A percentile compares a stretch with the other conserved stretches of the same genome.
Conservation (phyloP, 1,284 basidiomycete genomes). For the Amylostereum areolatum region DNA sequence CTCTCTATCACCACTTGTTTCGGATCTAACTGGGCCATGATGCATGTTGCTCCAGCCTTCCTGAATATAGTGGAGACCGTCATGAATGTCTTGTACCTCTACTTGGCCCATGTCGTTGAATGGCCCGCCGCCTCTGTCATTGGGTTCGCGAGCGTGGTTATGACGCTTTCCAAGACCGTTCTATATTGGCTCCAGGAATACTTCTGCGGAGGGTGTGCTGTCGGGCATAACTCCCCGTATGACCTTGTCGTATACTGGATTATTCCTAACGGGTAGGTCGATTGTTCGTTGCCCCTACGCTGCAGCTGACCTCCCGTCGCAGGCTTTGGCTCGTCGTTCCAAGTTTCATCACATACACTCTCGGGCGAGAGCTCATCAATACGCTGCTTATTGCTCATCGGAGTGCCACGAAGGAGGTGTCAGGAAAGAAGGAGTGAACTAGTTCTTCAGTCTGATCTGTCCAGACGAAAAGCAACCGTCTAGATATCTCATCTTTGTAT, state of each 20-base stretch:
- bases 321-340: constrained; percentile 76
- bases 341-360: constrained; percentile 42
- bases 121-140: constrained; percentile 66
- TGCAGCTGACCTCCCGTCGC: neutral
- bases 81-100: constrained; percentile 74
- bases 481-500: too few relatives aligned
- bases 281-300: constrained; percentile 3
- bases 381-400: neutral
- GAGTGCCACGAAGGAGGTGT: neutral
- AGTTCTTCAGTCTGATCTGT: too few relatives aligned
- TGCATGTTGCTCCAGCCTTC: constrained; percentile 40
- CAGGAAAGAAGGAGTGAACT: neutral
- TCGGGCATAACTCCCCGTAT: constrained; percentile 65
- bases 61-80: constrained; percentile 79
- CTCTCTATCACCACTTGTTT: neutral
- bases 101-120: constrained; percentile 56
- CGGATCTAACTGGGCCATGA: constrained; percentile 3
- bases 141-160: constrained; percentile 65
- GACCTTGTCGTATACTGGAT: constrained; percentile 63
- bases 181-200: constrained; percentile 81
- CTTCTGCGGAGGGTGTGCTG: constrained; percentile 63
- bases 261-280: constrained; percentile 69
- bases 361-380: constrained; percentile 50
- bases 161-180: constrained; percentile 82
- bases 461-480: too few relatives aligned